Evolutionary conservation across 805 yeast species (phyloP).

Genomic region (Saccharomycopsis sp.): DNA sequence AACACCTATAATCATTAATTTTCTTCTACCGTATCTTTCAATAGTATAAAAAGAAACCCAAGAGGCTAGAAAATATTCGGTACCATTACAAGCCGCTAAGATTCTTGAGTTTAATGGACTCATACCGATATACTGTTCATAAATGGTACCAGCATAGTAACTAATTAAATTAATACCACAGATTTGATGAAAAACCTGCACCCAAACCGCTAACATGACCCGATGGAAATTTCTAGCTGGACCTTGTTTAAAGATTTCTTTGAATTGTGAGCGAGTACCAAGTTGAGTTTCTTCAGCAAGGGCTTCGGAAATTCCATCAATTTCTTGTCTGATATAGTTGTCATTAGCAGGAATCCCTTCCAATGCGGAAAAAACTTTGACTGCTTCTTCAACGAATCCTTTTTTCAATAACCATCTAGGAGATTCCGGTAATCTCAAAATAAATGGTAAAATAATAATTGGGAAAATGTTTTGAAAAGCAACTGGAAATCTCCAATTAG

Average conservation of each 20-base stretch:
- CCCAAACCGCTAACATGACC: conserved; percentile 43
- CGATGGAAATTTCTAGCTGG: conserved; percentile 28
- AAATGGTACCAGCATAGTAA: conserved; percentile 40
- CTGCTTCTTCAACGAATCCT: conserved; percentile 44
- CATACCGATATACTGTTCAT: conserved; percentile 34
- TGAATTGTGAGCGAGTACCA: background rate
- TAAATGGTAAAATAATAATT: conserved; percentile 37
- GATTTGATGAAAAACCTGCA: conserved; percentile 42
- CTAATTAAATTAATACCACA: conserved; percentile 46
- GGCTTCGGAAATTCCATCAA: conserved; percentile 30
- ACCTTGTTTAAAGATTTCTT: conserved; percentile 24
- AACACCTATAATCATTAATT: conserved; percentile 43
- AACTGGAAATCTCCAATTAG: conserved; percentile 61
- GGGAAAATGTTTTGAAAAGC: conserved; percentile 56
- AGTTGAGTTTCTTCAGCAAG: too few species aligned
- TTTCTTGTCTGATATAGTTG: conserved; percentile 37
- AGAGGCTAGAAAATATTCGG: conserved; percentile 37
- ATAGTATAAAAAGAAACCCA: conserved; percentile 39
- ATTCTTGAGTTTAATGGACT: conserved; percentile 33
- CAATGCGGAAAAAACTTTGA: conserved; percentile 55
- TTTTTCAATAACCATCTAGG: conserved; percentile 60
- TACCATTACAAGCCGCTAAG: conserved; percentile 33
- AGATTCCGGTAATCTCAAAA: conserved; percentile 53
- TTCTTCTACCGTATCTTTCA: conserved; percentile 40
- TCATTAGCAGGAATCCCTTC: conserved; percentile 22